These are phyloP conservation scores for Pecoramyces ruminantium DNA, from an alignment of 192 early-diverging fungal species.

Conservation along the genomic window DNA sequence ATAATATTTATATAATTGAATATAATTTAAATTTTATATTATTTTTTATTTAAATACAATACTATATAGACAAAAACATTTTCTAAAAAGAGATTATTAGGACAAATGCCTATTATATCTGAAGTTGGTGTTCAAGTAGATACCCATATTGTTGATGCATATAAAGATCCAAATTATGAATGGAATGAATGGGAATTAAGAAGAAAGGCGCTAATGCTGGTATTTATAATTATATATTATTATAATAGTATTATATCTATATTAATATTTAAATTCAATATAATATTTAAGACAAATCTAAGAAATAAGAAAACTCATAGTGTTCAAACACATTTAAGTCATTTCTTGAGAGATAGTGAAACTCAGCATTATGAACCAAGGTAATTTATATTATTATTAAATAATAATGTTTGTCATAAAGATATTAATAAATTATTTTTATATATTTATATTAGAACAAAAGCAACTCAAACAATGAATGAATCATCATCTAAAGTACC, in stretches of 20 bases:
- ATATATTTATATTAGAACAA: background rate
- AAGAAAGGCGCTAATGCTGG: conserved; percentile 31
- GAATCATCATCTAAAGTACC: conserved; percentile 18
- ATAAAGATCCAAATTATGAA: conserved; percentile 28
- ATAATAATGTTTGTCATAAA: background rate
- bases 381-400: background rate
- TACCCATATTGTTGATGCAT: conserved; percentile 31
- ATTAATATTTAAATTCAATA: too few relatives aligned
- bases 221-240: conserved; percentile 4
- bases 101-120: conserved; percentile 29
- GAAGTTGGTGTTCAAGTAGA: conserved; percentile 37
- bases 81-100: conserved; percentile 25
- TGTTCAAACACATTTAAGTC: conserved; percentile 21
- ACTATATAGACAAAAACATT: conserved; percentile 24
- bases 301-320: conserved; percentile 33
- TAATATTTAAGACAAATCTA: conserved; percentile 39
- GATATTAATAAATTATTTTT: background rate
- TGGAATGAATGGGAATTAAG: conserved; percentile 48
- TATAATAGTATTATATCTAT: too few relatives aligned
- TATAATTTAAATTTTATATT: too few relatives aligned
- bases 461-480: conserved; percentile 21
- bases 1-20: too few relatives aligned
- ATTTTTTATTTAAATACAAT: too few relatives aligned
- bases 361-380: conserved; percentile 39
- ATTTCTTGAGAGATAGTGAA: conserved; percentile 29